Conservation (phyloP, 345 rosid genomes). For the Syzygium jambos region DNA sequence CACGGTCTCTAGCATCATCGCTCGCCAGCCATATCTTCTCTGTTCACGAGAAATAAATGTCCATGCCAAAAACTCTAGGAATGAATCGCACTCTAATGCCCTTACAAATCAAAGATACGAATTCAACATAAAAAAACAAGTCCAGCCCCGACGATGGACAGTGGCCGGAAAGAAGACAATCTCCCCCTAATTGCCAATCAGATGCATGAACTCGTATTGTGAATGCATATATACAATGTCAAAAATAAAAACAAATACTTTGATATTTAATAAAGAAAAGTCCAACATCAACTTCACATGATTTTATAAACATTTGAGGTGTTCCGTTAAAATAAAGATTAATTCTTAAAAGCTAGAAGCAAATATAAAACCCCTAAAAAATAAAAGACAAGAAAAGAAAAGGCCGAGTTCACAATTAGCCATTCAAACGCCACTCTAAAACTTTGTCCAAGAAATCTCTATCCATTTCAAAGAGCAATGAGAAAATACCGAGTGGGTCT, state of each 20-base stretch:
- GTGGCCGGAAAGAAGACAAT: neutral
- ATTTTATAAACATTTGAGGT: neutral
- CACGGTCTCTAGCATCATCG: slow-evolving; percentile 88
- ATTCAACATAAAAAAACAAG: neutral
- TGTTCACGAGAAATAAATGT: slow-evolving; percentile 2
- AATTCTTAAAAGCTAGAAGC: neutral
- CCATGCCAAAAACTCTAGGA: neutral
- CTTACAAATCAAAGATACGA: neutral
- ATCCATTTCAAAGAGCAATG: neutral
- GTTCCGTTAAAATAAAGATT: neutral
- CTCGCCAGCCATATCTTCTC: slow-evolving; percentile 66
- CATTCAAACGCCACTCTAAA: too few relatives aligned
- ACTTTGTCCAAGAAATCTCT: neutral
- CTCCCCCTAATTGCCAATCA: too few relatives aligned
- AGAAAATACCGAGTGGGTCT: too few relatives aligned
- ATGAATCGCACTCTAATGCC: neutral
- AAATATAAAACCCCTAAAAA: neutral
- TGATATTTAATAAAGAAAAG: too few relatives aligned
- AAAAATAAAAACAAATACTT: too few relatives aligned
- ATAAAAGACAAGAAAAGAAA: neutral
- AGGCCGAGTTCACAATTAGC: neutral
- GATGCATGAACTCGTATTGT: too few relatives aligned
- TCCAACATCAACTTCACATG: neutral
- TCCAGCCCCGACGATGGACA: neutral
- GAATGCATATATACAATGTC: too few relatives aligned